A percentile compares a stretch with the other conserved stretches of the same genome.
phyloP scores from a whole-genome alignment of 495 filamentous ascomycete genomes.

The Geopyxis carbonaria region DNA sequence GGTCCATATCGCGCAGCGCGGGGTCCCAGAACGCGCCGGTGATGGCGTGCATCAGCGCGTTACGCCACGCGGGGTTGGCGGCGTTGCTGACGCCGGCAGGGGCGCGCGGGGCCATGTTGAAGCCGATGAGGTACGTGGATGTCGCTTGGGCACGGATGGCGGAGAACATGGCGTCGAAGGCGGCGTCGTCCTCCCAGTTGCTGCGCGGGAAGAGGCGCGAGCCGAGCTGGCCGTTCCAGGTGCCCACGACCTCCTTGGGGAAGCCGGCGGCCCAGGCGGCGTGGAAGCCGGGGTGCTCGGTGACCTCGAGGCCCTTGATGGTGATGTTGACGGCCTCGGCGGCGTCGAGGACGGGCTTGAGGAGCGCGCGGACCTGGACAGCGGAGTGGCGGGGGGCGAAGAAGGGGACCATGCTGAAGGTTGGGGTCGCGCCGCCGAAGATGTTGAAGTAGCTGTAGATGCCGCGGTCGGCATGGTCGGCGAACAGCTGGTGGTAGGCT shows the following conservation, averaged over 20 bases:
- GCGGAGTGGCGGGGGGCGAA: constrained; percentile 29
- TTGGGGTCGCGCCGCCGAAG: constrained; percentile 1
- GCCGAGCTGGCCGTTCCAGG: constrained; percentile 18
- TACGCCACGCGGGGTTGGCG: constrained; percentile 39
- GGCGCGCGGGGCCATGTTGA: constrained; percentile 29
- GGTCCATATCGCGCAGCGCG: neutral
- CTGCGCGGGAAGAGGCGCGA: constrained; percentile 36
- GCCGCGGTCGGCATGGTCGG: constrained; percentile 33
- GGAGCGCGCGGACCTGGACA: constrained; percentile 23
- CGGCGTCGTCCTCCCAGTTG: constrained; percentile 28
- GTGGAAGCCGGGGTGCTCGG: constrained; percentile 27
- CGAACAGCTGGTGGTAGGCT: constrained; percentile 33
- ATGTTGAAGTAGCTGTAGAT: constrained; percentile 38
- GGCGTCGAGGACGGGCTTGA: constrained; percentile 28
- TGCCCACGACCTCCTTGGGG: constrained; percentile 27
- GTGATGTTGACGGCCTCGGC: constrained; percentile 24
- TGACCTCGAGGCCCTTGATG: constrained; percentile 22
- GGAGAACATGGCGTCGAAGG: constrained; percentile 24
- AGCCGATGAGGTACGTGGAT: constrained; percentile 19
- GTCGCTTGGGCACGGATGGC: constrained; percentile 32
- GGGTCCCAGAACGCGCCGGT: constrained; percentile 1
- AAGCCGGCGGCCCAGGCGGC: constrained; percentile 28
- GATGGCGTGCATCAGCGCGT: constrained; percentile 36
- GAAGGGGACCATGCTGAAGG: constrained; percentile 26
- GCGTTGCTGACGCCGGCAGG: constrained; percentile 30